phyloP scores from a whole-genome alignment of 2,329 filamentous ascomycete genomes.

The Chalaropsis thielavioides region DNA sequence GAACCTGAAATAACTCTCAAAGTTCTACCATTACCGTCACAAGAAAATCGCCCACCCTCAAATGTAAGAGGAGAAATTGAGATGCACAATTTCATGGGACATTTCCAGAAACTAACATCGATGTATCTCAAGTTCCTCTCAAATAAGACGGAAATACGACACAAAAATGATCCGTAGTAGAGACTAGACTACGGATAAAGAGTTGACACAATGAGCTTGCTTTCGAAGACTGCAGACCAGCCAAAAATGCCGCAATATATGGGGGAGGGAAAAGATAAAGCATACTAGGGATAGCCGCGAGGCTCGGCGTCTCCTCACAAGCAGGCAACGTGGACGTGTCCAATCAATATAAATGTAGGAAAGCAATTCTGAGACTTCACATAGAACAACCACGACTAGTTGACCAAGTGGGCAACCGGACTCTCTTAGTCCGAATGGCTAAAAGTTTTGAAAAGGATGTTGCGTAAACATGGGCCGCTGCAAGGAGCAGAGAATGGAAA shows the following conservation, averaged over 20 bases:
- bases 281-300: slow-evolving; percentile 14
- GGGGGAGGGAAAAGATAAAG: slow-evolving; percentile 9
- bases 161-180: neutral
- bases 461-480: neutral
- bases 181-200: neutral
- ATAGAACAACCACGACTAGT: neutral
- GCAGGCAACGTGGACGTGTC: slow-evolving; percentile 9
- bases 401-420: neutral
- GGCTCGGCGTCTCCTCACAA: slow-evolving; percentile 12
- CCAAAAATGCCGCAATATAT: neutral
- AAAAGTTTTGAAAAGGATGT: neutral
- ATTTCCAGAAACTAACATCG: neutral
- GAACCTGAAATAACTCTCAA: slow-evolving; percentile 12
- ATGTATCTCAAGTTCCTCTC: neutral
- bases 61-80: neutral
- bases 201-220: neutral
- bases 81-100: neutral
- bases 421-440: neutral
- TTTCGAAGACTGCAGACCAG: neutral
- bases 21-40: slow-evolving; percentile 11
- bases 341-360: neutral
- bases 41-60: neutral
- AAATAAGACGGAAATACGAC: neutral
- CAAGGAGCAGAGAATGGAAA: neutral
- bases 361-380: neutral